Evolutionary conservation across 176 grass and related monocot species (phyloP).

Genomic region (Cenchrus fungigraminus): DNA sequence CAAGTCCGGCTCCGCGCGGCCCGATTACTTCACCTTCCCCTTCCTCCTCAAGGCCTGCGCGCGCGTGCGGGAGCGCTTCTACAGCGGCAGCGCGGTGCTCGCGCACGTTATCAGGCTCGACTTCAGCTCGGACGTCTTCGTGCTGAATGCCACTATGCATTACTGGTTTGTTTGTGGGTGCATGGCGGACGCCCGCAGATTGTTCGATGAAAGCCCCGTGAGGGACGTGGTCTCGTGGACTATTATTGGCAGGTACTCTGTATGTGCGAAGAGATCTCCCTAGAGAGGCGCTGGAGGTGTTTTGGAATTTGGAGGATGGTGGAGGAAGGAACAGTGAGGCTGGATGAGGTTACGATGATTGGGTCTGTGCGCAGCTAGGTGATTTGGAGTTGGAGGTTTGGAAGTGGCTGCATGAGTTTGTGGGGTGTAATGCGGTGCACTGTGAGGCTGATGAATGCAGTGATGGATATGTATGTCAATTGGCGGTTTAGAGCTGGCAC

Average conservation of each 20-base stretch:
- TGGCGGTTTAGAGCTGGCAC: conserved; percentile 48
- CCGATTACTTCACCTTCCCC: conserved; percentile 67
- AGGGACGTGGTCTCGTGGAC: conserved; percentile 67
- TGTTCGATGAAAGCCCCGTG: conserved; percentile 48
- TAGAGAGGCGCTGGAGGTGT: conserved; percentile 40
- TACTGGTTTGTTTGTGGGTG: conserved; percentile 46
- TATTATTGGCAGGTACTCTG: conserved; percentile 43
- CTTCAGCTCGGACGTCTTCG: conserved; percentile 54
- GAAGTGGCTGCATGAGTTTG: conserved; percentile 37
- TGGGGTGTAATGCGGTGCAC: conserved; percentile 43
- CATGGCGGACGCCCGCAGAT: conserved; percentile 38
- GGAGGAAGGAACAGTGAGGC: not conserved
- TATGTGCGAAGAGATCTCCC: conserved; percentile 38
- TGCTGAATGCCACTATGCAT: conserved; percentile 57
- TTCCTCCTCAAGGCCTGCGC: conserved; percentile 78
- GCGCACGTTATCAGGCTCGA: conserved; percentile 45
- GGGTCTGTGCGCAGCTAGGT: conserved; percentile 48
- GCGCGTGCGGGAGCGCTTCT: conserved; percentile 13
- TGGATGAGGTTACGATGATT: conserved; percentile 64
- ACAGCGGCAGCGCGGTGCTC: conserved; percentile 44
- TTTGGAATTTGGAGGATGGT: conserved; percentile 39
- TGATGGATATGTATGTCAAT: conserved; percentile 75
- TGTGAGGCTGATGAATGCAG: conserved; percentile 44
- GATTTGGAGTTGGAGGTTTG: conserved; percentile 46
- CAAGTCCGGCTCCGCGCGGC: conserved; percentile 20